phyloP scores from a whole-genome alignment of 1,139 yeast genomes.

The Pichia sp. region DNA sequence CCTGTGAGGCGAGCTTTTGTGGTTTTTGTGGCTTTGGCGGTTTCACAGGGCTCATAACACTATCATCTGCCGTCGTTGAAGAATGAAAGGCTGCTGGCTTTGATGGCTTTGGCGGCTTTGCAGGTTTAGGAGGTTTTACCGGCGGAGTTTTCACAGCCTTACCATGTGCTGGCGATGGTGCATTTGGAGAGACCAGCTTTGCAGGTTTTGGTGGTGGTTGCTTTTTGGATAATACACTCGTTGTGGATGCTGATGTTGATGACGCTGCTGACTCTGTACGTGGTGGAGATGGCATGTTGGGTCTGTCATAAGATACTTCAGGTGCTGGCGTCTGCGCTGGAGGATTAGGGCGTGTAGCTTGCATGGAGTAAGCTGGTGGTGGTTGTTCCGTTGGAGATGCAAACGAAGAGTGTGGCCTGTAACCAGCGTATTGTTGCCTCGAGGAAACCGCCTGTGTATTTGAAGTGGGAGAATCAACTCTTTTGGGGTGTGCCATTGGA shows the following conservation, averaged over 20 bases:
- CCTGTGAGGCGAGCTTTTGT: neutral
- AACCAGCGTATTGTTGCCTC: no score
- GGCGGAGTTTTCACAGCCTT: conserved; percentile 17
- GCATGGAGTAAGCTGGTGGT: neutral
- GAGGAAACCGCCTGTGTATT: no score
- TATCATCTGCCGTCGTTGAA: no score
- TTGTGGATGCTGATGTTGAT: neutral
- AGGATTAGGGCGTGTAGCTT: neutral
- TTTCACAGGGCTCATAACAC: conserved; percentile 1
- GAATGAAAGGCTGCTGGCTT: conserved; percentile 15
- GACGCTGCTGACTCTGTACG: no score
- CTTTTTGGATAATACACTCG: neutral
- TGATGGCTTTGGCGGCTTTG: conserved; percentile 28
- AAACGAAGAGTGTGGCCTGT: no score
- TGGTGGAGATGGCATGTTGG: conserved; percentile 4
- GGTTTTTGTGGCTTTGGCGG: conserved; percentile 3
- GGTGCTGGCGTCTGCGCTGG: neutral
- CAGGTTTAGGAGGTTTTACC: conserved; percentile 28
- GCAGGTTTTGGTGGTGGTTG: conserved; percentile 1
- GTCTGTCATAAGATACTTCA: no score
- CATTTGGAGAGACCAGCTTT: conserved; percentile 13
- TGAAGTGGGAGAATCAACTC: neutral
- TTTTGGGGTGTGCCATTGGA: conserved; percentile 14
- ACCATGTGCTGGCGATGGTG: neutral
- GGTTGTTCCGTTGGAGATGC: neutral